These are phyloP conservation scores for Didymella exigua DNA, from an alignment of 2,329 filamentous ascomycete genomes.

Conservation along the genomic window DNA sequence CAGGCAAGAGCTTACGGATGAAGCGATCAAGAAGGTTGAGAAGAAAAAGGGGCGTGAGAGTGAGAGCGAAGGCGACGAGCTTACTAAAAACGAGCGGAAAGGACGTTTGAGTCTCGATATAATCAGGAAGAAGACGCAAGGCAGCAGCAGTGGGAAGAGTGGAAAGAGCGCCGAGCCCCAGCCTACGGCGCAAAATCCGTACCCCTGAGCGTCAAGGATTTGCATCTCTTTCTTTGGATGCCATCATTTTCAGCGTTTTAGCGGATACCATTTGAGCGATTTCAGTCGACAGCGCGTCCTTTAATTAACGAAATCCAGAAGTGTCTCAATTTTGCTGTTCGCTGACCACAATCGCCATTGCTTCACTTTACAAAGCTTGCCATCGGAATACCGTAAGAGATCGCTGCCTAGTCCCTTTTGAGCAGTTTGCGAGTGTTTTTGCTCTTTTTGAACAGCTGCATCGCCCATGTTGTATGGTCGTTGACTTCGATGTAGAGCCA, in stretches of 20 bases:
- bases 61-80: constrained; percentile 38
- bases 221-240: neutral
- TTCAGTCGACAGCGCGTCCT: no score
- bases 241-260: constrained; percentile 9
- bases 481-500: no score
- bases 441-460: no score
- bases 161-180: constrained; percentile 20
- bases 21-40: constrained; percentile 64
- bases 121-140: constrained; percentile 14
- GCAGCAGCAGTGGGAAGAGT: constrained; percentile 18
- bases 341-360: no score
- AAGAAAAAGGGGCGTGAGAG: constrained; percentile 50
- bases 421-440: no score
- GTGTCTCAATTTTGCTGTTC: no score
- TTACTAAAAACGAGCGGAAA: constrained; percentile 23
- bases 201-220: neutral
- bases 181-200: constrained; percentile 13
- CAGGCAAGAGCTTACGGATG: constrained; percentile 73
- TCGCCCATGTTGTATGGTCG: no score
- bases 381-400: no score
- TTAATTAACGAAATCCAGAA: no score
- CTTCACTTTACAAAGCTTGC: no score
- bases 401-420: no score
- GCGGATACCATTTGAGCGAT: constrained; percentile 13
- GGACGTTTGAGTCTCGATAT: constrained; percentile 27